Evolutionary conservation across 805 yeast species (phyloP).

Genomic region (Sugiyamaella chiloensis): DNA sequence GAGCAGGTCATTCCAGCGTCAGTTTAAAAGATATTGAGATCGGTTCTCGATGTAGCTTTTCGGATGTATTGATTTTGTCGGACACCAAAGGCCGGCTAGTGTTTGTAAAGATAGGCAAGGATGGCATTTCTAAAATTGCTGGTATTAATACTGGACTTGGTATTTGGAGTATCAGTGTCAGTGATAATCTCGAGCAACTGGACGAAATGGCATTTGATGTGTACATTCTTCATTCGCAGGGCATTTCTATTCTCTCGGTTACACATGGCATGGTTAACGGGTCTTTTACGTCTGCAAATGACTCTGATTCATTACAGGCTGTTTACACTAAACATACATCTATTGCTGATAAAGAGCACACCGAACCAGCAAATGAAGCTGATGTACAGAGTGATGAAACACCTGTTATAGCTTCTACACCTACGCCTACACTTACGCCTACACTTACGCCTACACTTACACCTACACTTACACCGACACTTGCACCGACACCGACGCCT

Average conservation of each 20-base stretch:
- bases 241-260: constrained; percentile 21
- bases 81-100: background rate
- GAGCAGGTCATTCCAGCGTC: background rate
- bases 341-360: background rate
- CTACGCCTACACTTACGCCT: too few relatives aligned
- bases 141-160: constrained; percentile 6
- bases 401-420: background rate
- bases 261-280: constrained; percentile 4
- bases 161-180: constrained; percentile 13
- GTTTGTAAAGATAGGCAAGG: background rate
- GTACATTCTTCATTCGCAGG: constrained; percentile 21
- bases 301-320: background rate
- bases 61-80: background rate
- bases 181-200: constrained; percentile 16
- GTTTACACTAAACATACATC: background rate
- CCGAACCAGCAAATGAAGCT: too few relatives aligned
- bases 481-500: background rate
- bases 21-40: background rate
- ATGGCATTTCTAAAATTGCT: background rate
- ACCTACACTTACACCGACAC: background rate
- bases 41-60: background rate
- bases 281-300: background rate
- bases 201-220: constrained; percentile 16
- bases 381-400: background rate
- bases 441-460: too few relatives aligned